Evolutionary conservation across 768 basidiomycete species (phyloP).

Genomic region (Suillus brevipes): DNA sequence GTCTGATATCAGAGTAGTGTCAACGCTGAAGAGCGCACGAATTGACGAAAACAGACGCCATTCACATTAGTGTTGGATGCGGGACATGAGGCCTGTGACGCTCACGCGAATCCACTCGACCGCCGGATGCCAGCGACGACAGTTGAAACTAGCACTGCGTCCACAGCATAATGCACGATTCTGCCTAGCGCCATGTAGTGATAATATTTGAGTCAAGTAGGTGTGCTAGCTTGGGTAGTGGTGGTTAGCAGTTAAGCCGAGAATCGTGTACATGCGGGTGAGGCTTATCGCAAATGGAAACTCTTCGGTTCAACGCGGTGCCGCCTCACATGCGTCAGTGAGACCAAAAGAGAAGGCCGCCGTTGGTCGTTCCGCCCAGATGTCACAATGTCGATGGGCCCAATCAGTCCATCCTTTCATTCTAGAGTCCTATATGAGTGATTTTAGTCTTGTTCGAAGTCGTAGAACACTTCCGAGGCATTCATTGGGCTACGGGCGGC

Average conservation of each 20-base stretch:
- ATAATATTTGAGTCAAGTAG: not conserved
- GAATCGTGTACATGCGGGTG: not conserved
- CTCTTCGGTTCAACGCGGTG: not conserved
- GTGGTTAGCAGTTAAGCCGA: not conserved
- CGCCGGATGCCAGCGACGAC: slow-evolving; percentile 89
- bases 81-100: slow-evolving; percentile 24
- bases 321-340: too few species aligned
- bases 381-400: too few species aligned
- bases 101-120: slow-evolving; percentile 88
- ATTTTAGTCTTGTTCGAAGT: too few species aligned
- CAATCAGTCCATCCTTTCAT: too few species aligned
- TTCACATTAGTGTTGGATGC: not conserved
- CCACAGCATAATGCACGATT: slow-evolving; percentile 79
- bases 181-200: slow-evolving; percentile 60
- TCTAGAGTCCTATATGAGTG: too few species aligned
- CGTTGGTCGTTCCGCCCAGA: not conserved
- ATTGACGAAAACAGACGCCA: slow-evolving; percentile 4
- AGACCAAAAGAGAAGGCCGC: not conserved
- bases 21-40: slow-evolving; percentile 46
- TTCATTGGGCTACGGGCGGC: not conserved
- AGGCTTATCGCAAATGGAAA: not conserved
- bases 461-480: too few species aligned
- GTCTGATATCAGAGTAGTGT: slow-evolving; percentile 72
- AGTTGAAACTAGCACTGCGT: slow-evolving; percentile 84
- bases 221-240: not conserved